Percentiles rank a stretch among this genome's conserved stretches.
Evolutionary conservation across 1,139 yeast species (phyloP).

Genomic region (Taiozyma onychis): DNA sequence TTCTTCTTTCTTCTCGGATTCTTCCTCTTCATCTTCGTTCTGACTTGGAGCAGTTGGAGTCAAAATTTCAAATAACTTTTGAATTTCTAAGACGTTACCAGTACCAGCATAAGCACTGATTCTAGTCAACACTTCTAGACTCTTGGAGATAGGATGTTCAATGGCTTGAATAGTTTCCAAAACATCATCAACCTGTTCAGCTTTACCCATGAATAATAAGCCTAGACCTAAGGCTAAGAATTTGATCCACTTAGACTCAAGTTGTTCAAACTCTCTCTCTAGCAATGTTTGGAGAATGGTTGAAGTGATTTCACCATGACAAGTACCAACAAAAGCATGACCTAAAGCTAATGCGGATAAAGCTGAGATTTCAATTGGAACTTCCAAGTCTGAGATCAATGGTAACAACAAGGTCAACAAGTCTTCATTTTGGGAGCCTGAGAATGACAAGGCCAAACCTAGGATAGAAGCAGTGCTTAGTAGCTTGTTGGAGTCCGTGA

Average conservation of each 20-base stretch:
- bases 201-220: slow-evolving; percentile 86
- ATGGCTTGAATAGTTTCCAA: slow-evolving; percentile 92
- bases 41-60: slow-evolving; percentile 51
- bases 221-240: slow-evolving; percentile 93
- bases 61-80: slow-evolving; percentile 83
- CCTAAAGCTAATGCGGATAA: slow-evolving; percentile 91
- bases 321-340: slow-evolving; percentile 92
- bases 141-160: slow-evolving; percentile 89
- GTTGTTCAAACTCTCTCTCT: slow-evolving; percentile 75
- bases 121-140: slow-evolving; percentile 84
- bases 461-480: slow-evolving; percentile 77
- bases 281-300: slow-evolving; percentile 84
- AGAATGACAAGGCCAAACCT: slow-evolving; percentile 92
- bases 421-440: slow-evolving; percentile 89
- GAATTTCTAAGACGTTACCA: slow-evolving; percentile 94
- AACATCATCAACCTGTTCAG: slow-evolving; percentile 93
- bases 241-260: slow-evolving; percentile 81
- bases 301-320: slow-evolving; percentile 90
- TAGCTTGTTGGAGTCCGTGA: slow-evolving; percentile 45
- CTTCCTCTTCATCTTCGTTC: slow-evolving; percentile 38
- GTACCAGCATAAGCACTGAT: slow-evolving; percentile 97
- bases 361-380: slow-evolving; percentile 73
- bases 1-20: slow-evolving; percentile 30
- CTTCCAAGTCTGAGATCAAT: slow-evolving; percentile 74
- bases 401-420: slow-evolving; percentile 75